These are phyloP conservation scores for Pythium graminicola DNA, from an alignment of 352 stramenopile species.

Conservation along the genomic window DNA sequence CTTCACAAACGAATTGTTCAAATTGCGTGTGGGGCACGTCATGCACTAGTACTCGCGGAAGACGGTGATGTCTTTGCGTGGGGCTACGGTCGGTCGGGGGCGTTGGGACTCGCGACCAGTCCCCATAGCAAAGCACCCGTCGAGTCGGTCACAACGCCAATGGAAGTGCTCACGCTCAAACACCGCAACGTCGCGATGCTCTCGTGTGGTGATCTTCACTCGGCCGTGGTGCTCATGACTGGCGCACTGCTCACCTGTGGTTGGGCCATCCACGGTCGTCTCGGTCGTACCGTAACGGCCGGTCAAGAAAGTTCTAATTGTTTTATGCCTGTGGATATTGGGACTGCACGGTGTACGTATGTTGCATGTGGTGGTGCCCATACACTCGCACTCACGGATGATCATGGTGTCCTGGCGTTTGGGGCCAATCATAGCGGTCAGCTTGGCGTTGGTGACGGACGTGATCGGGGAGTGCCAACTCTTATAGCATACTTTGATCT, in stretches of 20 bases:
- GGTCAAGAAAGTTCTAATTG: slow-evolving; percentile 30
- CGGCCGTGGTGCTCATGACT: slow-evolving; percentile 32
- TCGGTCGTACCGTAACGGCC: slow-evolving; percentile 26
- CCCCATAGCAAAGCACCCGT: slow-evolving; percentile 23
- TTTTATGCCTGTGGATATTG: slow-evolving; percentile 32
- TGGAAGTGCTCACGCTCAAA: slow-evolving; percentile 47
- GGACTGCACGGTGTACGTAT: slow-evolving; percentile 31
- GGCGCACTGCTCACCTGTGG: slow-evolving; percentile 55
- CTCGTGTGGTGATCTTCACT: slow-evolving; percentile 60
- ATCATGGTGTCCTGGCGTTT: slow-evolving; percentile 41
- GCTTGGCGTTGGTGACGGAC: slow-evolving; percentile 54
- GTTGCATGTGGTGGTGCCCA: slow-evolving; percentile 55
- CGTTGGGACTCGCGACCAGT: slow-evolving; percentile 46
- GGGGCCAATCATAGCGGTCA: slow-evolving; percentile 55
- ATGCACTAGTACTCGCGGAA: slow-evolving; percentile 54
- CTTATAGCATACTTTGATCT: slow-evolving; percentile 49
- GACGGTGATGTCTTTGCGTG: slow-evolving; percentile 64
- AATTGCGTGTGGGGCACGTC: slow-evolving; percentile 50
- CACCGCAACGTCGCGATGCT: slow-evolving; percentile 32
- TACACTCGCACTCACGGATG: slow-evolving; percentile 41
- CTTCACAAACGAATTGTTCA: slow-evolving; percentile 57
- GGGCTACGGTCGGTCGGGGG: slow-evolving; percentile 44
- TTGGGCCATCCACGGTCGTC: slow-evolving; percentile 45
- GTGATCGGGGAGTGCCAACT: slow-evolving; percentile 33
- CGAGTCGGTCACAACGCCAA: slow-evolving; percentile 26